phyloP scores from a whole-genome alignment of 2,329 filamentous ascomycete genomes.

The Nannizziopsis barbatae region DNA sequence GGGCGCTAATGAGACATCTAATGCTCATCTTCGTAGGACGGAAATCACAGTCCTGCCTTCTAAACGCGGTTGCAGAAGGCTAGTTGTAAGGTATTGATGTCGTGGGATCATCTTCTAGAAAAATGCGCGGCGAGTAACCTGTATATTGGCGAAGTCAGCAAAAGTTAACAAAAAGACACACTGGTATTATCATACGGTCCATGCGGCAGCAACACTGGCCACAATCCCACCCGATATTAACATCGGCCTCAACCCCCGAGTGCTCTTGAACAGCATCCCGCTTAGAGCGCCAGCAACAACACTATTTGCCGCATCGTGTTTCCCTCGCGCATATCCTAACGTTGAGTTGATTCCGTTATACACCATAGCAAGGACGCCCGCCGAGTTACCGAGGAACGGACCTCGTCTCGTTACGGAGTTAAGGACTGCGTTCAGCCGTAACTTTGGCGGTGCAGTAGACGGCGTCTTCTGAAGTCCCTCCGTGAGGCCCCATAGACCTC shows the following conservation, averaged over 20 bases:
- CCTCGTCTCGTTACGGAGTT: conserved; percentile 89
- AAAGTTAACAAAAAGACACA: conserved; percentile 7
- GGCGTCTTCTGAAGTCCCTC: conserved; percentile 71
- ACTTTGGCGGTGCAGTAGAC: conserved; percentile 67
- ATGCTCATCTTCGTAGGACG: background rate
- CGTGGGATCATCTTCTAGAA: conserved; percentile 29
- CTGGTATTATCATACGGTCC: conserved; percentile 61
- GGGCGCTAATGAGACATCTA: background rate
- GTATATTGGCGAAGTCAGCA: conserved; percentile 16
- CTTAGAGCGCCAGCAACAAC: conserved; percentile 74
- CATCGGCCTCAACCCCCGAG: conserved; percentile 80
- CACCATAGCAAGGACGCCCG: conserved; percentile 86
- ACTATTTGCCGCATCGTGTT: conserved; percentile 84
- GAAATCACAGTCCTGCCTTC: background rate
- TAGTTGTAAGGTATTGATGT: conserved; percentile 8
- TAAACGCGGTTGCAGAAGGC: background rate
- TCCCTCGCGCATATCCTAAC: conserved; percentile 66
- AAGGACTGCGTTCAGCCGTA: conserved; percentile 84
- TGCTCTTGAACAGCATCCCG: conserved; percentile 95
- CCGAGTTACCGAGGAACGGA: conserved; percentile 91
- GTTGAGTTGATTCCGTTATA: conserved; percentile 90
- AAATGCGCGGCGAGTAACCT: conserved; percentile 43
- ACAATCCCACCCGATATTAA: conserved; percentile 87
- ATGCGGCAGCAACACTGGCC: conserved; percentile 68
- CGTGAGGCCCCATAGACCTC: conserved; percentile 82